These are phyloP conservation scores for Fusarium caatingaense DNA, from an alignment of 2,329 filamentous ascomycete species.

Conservation along the genomic window DNA sequence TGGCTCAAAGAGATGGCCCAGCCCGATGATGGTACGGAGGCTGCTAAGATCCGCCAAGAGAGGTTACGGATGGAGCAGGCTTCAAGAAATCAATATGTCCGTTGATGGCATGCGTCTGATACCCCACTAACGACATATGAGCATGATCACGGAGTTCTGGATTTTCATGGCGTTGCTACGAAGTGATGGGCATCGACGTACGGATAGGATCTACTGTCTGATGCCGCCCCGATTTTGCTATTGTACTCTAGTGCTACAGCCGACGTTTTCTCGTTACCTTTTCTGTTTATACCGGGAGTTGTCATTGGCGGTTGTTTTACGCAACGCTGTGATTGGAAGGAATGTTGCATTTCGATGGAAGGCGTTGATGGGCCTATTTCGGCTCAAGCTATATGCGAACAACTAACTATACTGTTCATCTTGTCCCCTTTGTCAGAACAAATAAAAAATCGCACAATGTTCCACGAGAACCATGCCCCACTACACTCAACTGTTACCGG, in stretches of 20 bases:
- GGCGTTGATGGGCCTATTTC: conserved; percentile 32
- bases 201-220: conserved; percentile 34
- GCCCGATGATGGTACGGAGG: conserved; percentile 75
- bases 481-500: conserved; percentile 26
- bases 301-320: conserved; percentile 38
- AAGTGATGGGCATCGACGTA: conserved; percentile 34
- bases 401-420: conserved; percentile 42
- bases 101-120: conserved; percentile 33
- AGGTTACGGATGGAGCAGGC: conserved; percentile 58
- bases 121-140: conserved; percentile 48
- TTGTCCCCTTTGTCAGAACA: conserved; percentile 45
- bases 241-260: conserved; percentile 49
- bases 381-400: conserved; percentile 40
- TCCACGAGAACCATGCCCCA: conserved; percentile 37
- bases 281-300: conserved; percentile 41
- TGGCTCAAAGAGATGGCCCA: conserved; percentile 74
- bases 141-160: conserved; percentile 50
- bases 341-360: conserved; percentile 38
- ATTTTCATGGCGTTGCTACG: conserved; percentile 43
- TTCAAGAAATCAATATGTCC: conserved; percentile 42
- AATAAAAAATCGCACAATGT: conserved; percentile 50
- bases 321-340: conserved; percentile 40
- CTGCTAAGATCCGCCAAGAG: conserved; percentile 70
- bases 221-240: conserved; percentile 41
- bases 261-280: conserved; percentile 39